These are phyloP conservation scores for Bombardia bombarda DNA, from an alignment of 495 filamentous ascomycete species.

Conservation along the genomic window DNA sequence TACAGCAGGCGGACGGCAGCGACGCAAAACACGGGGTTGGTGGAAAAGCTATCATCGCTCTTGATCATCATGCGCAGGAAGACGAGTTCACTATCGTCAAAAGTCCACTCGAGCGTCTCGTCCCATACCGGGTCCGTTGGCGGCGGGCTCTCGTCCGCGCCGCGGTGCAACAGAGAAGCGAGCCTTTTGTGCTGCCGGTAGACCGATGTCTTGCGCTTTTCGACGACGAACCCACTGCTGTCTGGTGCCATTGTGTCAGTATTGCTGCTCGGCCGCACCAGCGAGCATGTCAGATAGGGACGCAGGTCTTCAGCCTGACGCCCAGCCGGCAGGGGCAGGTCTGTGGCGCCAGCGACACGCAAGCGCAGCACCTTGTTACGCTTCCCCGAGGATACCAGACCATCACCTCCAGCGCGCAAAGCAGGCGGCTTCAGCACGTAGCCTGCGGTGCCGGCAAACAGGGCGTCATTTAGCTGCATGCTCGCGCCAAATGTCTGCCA, in stretches of 20 bases:
- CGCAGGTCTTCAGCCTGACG: slow-evolving; percentile 30
- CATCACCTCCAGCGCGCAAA: slow-evolving; percentile 38
- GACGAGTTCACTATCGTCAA: slow-evolving; percentile 44
- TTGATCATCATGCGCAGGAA: slow-evolving; percentile 48
- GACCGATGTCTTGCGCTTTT: slow-evolving; percentile 41
- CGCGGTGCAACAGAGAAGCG: background rate
- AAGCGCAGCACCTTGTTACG: slow-evolving; percentile 29
- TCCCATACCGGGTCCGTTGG: slow-evolving; percentile 44
- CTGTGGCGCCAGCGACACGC: slow-evolving; percentile 41
- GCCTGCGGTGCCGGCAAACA: slow-evolving; percentile 45
- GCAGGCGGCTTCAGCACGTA: slow-evolving; percentile 47
- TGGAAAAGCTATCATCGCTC: slow-evolving; percentile 41
- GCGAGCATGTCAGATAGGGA: slow-evolving; percentile 47
- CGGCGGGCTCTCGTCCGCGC: slow-evolving; percentile 32
- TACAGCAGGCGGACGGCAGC: slow-evolving; percentile 40
- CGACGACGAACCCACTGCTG: background rate
- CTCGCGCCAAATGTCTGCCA: slow-evolving; percentile 48
- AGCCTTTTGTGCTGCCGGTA: slow-evolving; percentile 38
- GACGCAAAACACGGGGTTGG: slow-evolving; percentile 42
- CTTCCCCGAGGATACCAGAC: slow-evolving; percentile 22
- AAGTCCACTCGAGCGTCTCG: slow-evolving; percentile 46
- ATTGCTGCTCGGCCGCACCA: slow-evolving; percentile 31
- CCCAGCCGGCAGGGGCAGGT: slow-evolving; percentile 34
- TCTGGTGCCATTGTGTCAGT: too few relatives aligned
- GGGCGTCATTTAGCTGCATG: slow-evolving; percentile 49